Conservation (phyloP, 1,139 yeast species). For the Candida sanyaensis region DNA sequence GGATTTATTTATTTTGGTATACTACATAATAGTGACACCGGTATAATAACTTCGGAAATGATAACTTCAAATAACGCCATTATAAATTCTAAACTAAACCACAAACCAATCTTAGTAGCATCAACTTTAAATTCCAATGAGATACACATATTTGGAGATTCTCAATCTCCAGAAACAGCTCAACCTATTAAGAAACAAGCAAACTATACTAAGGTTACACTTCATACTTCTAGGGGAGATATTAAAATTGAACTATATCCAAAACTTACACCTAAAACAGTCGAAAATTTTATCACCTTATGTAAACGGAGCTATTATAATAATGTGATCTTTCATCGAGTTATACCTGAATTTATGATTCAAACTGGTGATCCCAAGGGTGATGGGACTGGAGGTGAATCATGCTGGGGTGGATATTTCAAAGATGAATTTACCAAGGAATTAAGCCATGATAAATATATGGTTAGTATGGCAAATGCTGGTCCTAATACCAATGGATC, state of each 20-base stretch:
- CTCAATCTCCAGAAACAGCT: not conserved
- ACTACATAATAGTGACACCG: not conserved
- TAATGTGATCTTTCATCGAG: constrained; percentile 59
- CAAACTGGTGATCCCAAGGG: constrained; percentile 47
- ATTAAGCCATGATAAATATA: constrained; percentile 33
- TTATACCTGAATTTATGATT: constrained; percentile 42
- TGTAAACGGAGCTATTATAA: constrained; percentile 55
- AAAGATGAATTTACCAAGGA: constrained; percentile 40
- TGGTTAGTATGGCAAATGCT: constrained; percentile 45
- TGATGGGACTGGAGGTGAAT: constrained; percentile 42
- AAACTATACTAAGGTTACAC: constrained; percentile 17
- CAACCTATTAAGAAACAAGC: not conserved
- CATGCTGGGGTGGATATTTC: constrained; percentile 36
- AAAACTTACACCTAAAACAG: constrained; percentile 41
- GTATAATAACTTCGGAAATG: constrained; percentile 22
- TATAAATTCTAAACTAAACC: constrained; percentile 28
- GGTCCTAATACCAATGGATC: constrained; percentile 47
- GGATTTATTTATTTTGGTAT: not conserved
- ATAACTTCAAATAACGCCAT: constrained; percentile 40
- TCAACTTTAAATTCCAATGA: constrained; percentile 23
- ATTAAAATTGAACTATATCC: constrained; percentile 38
- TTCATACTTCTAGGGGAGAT: constrained; percentile 52
- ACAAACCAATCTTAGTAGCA: constrained; percentile 36
- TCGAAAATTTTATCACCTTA: constrained; percentile 42
- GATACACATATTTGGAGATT: constrained; percentile 30